Conservation (phyloP, 2,329 filamentous ascomycete species). For the Apiospora pterosperma region DNA sequence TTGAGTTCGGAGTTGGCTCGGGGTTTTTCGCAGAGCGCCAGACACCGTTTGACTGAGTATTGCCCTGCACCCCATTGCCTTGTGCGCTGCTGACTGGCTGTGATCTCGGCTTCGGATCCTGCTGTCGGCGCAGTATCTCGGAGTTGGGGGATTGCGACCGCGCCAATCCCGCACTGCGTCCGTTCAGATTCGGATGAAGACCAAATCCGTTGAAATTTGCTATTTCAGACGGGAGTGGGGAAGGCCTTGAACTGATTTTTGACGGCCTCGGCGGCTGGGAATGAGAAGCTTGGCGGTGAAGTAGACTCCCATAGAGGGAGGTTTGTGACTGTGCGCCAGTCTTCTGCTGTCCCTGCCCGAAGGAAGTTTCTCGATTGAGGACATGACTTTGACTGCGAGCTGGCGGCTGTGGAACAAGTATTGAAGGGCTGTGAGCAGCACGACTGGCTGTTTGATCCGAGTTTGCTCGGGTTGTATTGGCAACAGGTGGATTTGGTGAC, state of each 20-base stretch:
- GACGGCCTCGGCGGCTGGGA: not conserved
- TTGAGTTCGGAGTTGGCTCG: not conserved
- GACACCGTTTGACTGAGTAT: not conserved
- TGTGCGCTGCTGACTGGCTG: not conserved
- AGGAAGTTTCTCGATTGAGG: not conserved
- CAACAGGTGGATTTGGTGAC: not conserved
- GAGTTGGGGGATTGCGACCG: not conserved
- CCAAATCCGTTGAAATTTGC: not conserved
- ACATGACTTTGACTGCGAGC: not conserved
- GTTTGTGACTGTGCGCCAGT: not conserved
- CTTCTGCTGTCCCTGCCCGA: not conserved
- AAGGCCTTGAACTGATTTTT: not conserved
- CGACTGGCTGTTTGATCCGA: not conserved
- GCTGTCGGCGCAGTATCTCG: not conserved
- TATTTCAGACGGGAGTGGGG: not conserved
- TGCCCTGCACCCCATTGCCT: not conserved
- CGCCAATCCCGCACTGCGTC: not conserved
- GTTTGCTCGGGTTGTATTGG: not conserved
- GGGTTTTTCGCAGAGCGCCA: not conserved
- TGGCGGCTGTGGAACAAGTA: not conserved
- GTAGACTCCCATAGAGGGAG: not conserved
- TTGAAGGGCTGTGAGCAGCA: not conserved
- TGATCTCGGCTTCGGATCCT: not conserved
- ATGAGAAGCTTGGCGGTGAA: not conserved
- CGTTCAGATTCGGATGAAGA: not conserved